phyloP scores from a whole-genome alignment of 2,329 filamentous ascomycete genomes.

The Neocatenulostroma microsporum region DNA sequence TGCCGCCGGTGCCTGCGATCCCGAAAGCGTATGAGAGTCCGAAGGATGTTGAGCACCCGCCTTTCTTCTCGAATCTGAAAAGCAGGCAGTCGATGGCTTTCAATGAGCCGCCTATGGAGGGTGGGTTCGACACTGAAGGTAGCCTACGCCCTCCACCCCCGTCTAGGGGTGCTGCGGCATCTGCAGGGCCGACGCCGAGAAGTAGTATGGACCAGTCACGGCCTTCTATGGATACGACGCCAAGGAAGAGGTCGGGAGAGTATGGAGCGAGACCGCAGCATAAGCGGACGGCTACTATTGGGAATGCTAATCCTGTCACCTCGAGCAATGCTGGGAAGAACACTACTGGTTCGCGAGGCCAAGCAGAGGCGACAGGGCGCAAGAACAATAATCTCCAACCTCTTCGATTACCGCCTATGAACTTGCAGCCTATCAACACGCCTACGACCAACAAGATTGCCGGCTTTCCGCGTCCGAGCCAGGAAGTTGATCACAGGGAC shows the following conservation, averaged over 20 bases:
- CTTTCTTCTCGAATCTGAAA: conserved; percentile 1
- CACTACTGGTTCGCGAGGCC: too few relatives aligned
- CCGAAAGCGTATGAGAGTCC: conserved; percentile 94
- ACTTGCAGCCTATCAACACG: conserved; percentile 63
- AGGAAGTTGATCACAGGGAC: conserved; percentile 47
- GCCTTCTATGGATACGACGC: conserved; percentile 1
- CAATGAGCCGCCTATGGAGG: background rate
- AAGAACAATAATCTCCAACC: conserved; percentile 71
- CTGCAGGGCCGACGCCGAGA: conserved; percentile 7
- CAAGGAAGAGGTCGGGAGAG: conserved; percentile 6
- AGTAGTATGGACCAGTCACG: conserved; percentile 8
- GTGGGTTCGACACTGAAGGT: too few relatives aligned
- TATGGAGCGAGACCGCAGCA: conserved; percentile 1
- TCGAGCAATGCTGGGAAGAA: conserved; percentile 5
- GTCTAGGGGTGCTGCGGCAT: too few relatives aligned
- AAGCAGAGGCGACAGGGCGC: conserved; percentile 21
- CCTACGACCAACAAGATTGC: conserved; percentile 46
- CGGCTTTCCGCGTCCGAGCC: conserved; percentile 56
- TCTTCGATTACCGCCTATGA: conserved; percentile 78
- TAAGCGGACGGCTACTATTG: conserved; percentile 6
- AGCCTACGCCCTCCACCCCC: background rate
- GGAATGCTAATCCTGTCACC: background rate
- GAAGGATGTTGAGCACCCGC: conserved; percentile 50
- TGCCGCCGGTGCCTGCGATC: conserved; percentile 93
- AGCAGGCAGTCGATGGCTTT: background rate